A percentile compares a stretch with the other conserved stretches of the same genome.
These are phyloP conservation scores for Coemansia sp. DNA, from an alignment of 192 early-diverging fungal genomes.

Conservation along the genomic window DNA sequence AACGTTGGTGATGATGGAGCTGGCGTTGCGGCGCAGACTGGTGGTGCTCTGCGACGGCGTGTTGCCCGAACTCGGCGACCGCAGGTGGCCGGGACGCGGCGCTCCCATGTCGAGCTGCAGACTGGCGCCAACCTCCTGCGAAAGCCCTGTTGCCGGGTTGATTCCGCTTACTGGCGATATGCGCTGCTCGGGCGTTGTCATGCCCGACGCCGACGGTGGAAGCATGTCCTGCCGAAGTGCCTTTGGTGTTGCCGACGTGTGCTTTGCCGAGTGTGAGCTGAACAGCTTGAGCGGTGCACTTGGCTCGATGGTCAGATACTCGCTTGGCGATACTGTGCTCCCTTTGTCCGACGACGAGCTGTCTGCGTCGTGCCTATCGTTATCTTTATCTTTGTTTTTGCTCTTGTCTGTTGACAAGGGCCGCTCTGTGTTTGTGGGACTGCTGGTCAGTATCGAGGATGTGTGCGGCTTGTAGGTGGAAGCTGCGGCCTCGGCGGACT, in stretches of 20 bases:
- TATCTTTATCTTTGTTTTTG: neutral
- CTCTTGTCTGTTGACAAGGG: neutral
- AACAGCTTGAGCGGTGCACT: constrained; percentile 44
- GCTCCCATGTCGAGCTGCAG: constrained; percentile 40
- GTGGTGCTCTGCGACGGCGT: constrained; percentile 20
- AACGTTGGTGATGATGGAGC: constrained; percentile 51
- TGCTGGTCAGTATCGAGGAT: constrained; percentile 3
- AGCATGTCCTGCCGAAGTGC: constrained; percentile 44
- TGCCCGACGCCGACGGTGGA: constrained; percentile 37
- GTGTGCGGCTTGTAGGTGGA: constrained; percentile 7
- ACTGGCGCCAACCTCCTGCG: constrained; percentile 41
- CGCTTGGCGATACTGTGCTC: constrained; percentile 26
- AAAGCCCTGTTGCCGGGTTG: constrained; percentile 31
- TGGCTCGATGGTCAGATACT: constrained; percentile 42
- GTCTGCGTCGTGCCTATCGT: neutral
- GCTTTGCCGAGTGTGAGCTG: constrained; percentile 12
- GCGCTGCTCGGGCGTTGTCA: constrained; percentile 27
- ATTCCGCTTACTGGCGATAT: constrained; percentile 19
- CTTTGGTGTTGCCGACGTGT: constrained; percentile 3
- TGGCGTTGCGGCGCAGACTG: constrained; percentile 41
- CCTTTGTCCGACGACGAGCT: neutral
- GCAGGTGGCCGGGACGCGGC: constrained; percentile 35
- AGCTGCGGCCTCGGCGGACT: constrained; percentile 7
- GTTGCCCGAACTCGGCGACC: constrained; percentile 44
- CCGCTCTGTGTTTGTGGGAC: neutral